Evolutionary conservation across 176 grass and related monocot genomes (phyloP), one percentile per base, ranked within the genome.

Genomic region (Canna indica): DNA sequence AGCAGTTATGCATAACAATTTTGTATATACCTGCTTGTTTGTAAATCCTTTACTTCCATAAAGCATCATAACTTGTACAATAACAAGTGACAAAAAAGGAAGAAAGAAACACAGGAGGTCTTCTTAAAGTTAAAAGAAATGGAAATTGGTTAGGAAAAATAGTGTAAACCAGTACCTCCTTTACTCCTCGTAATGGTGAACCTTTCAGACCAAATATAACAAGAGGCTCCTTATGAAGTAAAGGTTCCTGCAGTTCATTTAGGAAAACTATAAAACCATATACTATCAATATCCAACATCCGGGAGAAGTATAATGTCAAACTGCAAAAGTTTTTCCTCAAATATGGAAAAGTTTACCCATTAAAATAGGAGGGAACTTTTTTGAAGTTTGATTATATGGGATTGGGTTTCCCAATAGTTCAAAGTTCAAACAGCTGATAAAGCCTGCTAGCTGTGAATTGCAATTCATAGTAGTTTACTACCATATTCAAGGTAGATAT

Each of bases 141-240:
- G 34, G 10, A 66, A 66, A 47, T 7, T 28, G 26, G 25, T 29
- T 67, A 38, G 3, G 17, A 16, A 8, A 38, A 29, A 41, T 24
- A 36, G 16, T 14, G 11, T 31, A 69, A 47, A 29, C 4, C 10
- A 36, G 38, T 39, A 73, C 70, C 70, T 73, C 70, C 33, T 73
- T 73, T 56, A 73, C 52, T 28, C 70, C 70, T 28, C 48, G 70
- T 59, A 73, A 59, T 28, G 70, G 70, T 38, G 70, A 73, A 58
- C 70, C 70, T 73, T 73, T 56, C n/a, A 73, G 33, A 25, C 70
- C 70, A 59, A 73, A 59, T 59, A 73, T 41, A 59, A 73, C 70
- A 73, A 73, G 70, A 17, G 70, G 70, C 12, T 58, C 52, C 70
- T 73, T 73, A 38, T 27, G 15, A 59, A 70, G 68, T 33, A 33